Percentiles rank a stretch among this genome's conserved stretches.
These are phyloP conservation scores for Pseudozyma hubeiensis DNA, from an alignment of 1,284 basidiomycete genomes.

Conservation along the genomic window DNA sequence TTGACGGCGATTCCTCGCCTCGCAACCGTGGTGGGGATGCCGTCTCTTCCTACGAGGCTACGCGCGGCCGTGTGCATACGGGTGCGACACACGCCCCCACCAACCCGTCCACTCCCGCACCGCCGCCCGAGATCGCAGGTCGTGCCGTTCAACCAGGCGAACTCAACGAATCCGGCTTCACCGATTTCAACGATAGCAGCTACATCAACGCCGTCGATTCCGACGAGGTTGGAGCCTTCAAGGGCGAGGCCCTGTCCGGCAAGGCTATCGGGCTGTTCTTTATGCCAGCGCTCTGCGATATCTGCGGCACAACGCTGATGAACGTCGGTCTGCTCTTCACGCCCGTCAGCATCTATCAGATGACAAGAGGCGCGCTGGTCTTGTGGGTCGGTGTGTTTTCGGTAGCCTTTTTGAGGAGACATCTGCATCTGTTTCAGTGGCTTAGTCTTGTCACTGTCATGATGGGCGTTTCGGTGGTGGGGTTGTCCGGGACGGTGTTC, in stretches of 20 bases:
- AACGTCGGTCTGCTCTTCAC: conserved; percentile 93
- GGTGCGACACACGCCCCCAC: conserved; percentile 50
- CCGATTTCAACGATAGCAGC: conserved; percentile 33
- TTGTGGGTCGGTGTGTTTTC: conserved; percentile 94
- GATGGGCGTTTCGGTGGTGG: conserved; percentile 88
- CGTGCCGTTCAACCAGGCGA: conserved; percentile 46
- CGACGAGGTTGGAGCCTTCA: conserved; percentile 34
- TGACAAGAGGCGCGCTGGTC: conserved; percentile 95
- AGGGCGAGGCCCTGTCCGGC: conserved; percentile 42
- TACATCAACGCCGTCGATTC: conserved; percentile 37
- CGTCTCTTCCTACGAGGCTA: conserved; percentile 46
- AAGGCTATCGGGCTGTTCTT: conserved; percentile 74
- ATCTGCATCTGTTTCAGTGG: conserved; percentile 75
- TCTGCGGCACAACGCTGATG: conserved; percentile 92
- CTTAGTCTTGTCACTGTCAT: conserved; percentile 89
- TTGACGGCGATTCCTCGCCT: conserved; percentile 30
- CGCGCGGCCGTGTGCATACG: conserved; percentile 35
- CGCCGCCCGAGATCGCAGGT: conserved; percentile 44
- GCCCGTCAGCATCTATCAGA: conserved; percentile 94
- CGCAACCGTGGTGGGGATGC: conserved; percentile 20
- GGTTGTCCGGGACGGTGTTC: conserved; percentile 77
- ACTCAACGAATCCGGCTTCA: conserved; percentile 31
- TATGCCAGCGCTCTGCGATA: conserved; percentile 86
- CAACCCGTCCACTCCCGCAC: conserved; percentile 30
- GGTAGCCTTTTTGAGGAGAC: conserved; percentile 83